Evolutionary conservation across 805 yeast genomes (phyloP).

Genomic region (Kurtzmaniella cleridarum): DNA sequence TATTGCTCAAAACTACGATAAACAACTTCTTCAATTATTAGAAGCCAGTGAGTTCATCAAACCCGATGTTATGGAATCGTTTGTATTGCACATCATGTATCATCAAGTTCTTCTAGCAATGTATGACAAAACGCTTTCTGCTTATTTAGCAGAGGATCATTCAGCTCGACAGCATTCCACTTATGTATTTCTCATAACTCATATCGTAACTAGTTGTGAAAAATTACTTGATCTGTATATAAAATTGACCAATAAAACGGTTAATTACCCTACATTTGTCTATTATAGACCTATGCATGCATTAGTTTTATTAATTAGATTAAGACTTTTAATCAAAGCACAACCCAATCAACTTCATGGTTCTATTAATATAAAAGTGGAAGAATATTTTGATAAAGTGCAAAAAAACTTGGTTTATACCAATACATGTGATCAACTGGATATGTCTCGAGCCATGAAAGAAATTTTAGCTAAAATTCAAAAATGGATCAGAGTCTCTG

Average conservation of each 20-base stretch:
- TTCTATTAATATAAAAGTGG: slow-evolving; percentile 14
- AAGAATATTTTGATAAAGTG: slow-evolving; percentile 14
- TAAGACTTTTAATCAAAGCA: slow-evolving; percentile 41
- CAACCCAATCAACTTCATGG: slow-evolving; percentile 16
- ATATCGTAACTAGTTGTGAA: slow-evolving; percentile 42
- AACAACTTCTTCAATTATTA: slow-evolving; percentile 32
- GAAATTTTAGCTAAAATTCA: slow-evolving; percentile 18
- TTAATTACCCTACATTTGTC: slow-evolving; percentile 45
- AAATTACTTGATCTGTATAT: slow-evolving; percentile 43
- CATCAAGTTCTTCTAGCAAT: slow-evolving; percentile 47
- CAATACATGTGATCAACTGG: slow-evolving; percentile 14
- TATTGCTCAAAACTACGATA: slow-evolving; percentile 36
- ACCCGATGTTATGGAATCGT: slow-evolving; percentile 28
- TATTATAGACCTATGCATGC: slow-evolving; percentile 52
- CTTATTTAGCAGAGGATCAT: slow-evolving; percentile 12
- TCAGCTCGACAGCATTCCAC: background rate
- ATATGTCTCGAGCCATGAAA: slow-evolving; percentile 19
- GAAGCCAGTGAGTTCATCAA: slow-evolving; percentile 35
- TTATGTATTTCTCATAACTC: slow-evolving; percentile 6
- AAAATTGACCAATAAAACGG: slow-evolving; percentile 27
- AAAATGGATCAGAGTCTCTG: slow-evolving; percentile 23
- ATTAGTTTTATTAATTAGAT: slow-evolving; percentile 41
- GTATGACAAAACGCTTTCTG: slow-evolving; percentile 48
- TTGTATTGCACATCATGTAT: slow-evolving; percentile 40
- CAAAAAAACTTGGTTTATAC: slow-evolving; percentile 14